A percentile compares a stretch with the other conserved stretches of the same genome.
Conservation (phyloP, 495 filamentous ascomycete genomes). For the Trichoderma parareesei region DNA sequence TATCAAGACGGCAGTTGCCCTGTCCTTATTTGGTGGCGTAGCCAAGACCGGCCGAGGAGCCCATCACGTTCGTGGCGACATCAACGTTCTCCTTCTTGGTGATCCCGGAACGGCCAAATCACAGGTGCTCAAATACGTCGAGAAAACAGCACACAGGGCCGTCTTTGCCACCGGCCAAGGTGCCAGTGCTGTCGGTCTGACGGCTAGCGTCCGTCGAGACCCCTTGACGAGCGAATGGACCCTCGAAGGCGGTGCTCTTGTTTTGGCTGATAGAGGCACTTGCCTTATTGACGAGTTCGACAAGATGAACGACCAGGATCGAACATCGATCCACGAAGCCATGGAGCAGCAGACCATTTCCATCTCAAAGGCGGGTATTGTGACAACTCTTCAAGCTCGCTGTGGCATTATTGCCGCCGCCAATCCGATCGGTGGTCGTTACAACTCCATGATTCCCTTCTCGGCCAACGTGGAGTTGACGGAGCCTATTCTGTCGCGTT, state of each 20-base stretch:
- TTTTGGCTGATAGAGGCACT: conserved; percentile 89
- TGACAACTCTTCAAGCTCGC: conserved; percentile 94
- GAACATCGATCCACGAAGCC: conserved; percentile 97
- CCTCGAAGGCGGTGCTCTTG: conserved; percentile 90
- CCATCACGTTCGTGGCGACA: conserved; percentile 89
- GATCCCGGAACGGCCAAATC: conserved; percentile 99
- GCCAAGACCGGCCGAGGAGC: conserved; percentile 82
- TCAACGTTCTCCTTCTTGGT: conserved; percentile 94
- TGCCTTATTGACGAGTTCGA: conserved; percentile 99
- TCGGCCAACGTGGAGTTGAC: conserved; percentile 94
- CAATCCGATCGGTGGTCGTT: conserved; percentile 92
- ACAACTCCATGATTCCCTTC: conserved; percentile 95
- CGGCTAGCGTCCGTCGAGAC: conserved; percentile 90
- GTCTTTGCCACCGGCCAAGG: conserved; percentile 98
- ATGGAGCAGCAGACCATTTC: conserved; percentile 99
- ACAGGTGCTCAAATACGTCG: conserved; percentile 94
- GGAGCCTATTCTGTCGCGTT: conserved; percentile 95
- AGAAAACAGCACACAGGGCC: conserved; percentile 93
- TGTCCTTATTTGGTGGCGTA: conserved; percentile 93
- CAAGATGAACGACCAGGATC: conserved; percentile 99
- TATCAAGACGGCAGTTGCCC: conserved; percentile 93
- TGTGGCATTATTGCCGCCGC: conserved; percentile 96
- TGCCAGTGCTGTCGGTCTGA: conserved; percentile 95
- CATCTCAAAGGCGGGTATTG: conserved; percentile 97
- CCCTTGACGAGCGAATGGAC: conserved; percentile 97